Percentiles rank a stretch among this genome's conserved stretches.
Evolutionary conservation across 805 yeast species (phyloP).

Genomic region (Cyberlindnera amylophila): DNA sequence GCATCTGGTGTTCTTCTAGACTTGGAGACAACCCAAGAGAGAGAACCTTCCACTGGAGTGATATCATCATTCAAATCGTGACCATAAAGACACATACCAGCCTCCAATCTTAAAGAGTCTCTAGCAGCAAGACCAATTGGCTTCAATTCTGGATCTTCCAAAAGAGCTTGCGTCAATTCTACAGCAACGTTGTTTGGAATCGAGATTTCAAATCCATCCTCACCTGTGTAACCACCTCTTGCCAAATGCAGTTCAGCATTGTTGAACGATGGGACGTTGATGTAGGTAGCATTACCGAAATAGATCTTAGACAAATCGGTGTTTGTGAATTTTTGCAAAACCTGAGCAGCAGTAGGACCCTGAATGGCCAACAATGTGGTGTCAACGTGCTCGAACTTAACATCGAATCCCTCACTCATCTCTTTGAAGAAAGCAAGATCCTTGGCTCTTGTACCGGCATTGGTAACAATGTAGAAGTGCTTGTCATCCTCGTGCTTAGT

Average conservation of each 20-base stretch:
- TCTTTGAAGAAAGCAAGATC: conserved; percentile 62
- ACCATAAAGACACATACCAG: conserved; percentile 98
- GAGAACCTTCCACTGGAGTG: conserved; percentile 85
- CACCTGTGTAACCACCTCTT: conserved; percentile 97
- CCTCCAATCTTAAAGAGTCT: conserved; percentile 91
- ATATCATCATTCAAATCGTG: conserved; percentile 76
- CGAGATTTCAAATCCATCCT: conserved; percentile 94
- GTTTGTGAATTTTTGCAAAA: conserved; percentile 60
- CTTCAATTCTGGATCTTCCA: conserved; percentile 52
- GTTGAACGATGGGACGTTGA: conserved; percentile 31
- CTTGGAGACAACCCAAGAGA: conserved; percentile 88
- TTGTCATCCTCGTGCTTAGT: conserved; percentile 69
- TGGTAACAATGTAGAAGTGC: conserved; percentile 81
- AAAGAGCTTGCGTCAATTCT: conserved; percentile 58
- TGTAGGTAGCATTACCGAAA: conserved; percentile 59
- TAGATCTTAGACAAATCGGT: conserved; percentile 55
- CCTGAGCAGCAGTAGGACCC: conserved; percentile 80
- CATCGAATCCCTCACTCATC: conserved; percentile 39
- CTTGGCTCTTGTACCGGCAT: conserved; percentile 89
- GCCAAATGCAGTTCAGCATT: conserved; percentile 64
- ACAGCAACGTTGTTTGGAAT: conserved; percentile 58
- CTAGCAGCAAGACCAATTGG: conserved; percentile 98
- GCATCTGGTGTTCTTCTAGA: conserved; percentile 49
- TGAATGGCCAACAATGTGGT: conserved; percentile 86
- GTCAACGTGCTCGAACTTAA: conserved; percentile 47